These are phyloP conservation scores for Bassia scoparia DNA, from an alignment of 148 eudicot genomes.

Conservation along the genomic window DNA sequence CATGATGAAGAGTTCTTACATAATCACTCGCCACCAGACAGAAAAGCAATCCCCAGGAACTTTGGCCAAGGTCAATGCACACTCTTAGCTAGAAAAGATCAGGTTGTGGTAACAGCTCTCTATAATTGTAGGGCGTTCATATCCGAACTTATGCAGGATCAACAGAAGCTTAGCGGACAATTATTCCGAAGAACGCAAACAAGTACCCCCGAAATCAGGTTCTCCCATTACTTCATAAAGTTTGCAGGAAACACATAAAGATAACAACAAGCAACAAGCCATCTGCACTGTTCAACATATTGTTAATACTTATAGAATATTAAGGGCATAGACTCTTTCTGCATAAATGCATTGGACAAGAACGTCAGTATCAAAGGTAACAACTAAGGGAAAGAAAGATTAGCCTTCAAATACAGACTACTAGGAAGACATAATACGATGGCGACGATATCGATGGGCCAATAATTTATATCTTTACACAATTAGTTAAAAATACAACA, in stretches of 20 bases:
- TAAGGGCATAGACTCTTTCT: neutral
- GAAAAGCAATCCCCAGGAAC: conserved; percentile 81
- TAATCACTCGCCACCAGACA: conserved; percentile 95
- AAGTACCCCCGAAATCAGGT: conserved; percentile 57
- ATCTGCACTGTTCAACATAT: conserved; percentile 75
- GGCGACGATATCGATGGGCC: neutral
- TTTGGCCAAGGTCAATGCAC: conserved; percentile 81
- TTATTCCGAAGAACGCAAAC: conserved; percentile 95
- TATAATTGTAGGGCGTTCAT: conserved; percentile 94
- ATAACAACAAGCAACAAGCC: conserved; percentile 88
- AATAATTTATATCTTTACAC: neutral
- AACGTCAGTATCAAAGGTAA: neutral
- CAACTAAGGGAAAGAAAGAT: neutral
- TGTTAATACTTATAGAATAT: conserved; percentile 30
- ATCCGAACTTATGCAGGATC: conserved; percentile 98
- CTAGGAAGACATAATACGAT: neutral
- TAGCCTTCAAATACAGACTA: neutral
- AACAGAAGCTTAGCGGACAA: conserved; percentile 73
- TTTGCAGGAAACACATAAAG: conserved; percentile 87
- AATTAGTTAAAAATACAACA: neutral
- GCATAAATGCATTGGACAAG: neutral
- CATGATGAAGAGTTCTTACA: conserved; percentile 45
- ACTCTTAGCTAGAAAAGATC: conserved; percentile 50
- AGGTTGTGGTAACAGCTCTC: conserved; percentile 84
- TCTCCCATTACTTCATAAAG: conserved; percentile 91